Evolutionary conservation across 352 stramenopile species (phyloP), one percentile per base, ranked within the genome.

Genomic region (Saprolegnia diclina): DNA sequence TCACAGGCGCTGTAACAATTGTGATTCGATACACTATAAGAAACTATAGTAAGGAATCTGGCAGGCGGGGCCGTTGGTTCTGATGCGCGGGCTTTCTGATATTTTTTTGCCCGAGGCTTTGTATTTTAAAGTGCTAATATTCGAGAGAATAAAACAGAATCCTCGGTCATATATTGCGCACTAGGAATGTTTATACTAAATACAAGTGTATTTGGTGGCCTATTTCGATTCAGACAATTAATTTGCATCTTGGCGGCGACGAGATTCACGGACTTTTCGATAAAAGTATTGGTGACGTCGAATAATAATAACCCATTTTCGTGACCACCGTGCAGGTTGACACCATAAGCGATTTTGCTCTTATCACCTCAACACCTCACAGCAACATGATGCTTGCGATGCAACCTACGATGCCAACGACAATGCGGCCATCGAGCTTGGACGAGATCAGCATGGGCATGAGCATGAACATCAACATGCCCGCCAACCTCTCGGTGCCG

Each of bases 371-470:
- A 59, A 16, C 11, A 59, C 35, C 52, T 16, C 35, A 19, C 35
- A 16, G 24, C 52, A 54, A 29, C 3, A 59, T 59, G 52, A 59
- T 59, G 52, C 52, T 59, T n/a, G 52, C 52, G 35, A 59, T 59
- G 52, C 13, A 14, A 24, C 42, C 42, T n/a, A 11, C 42, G 42
- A 10, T 10, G 42, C 42, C 42, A n/a, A 48, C 13, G 3, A 48
- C 18, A 7, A 35, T 35, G 29, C 29, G 29, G 29, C 29, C 29
- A 35, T 35, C 29, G 29, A 35, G 29, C 29, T 5, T 35, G 2
- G 22, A 61, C n/a, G 26, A 61, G 10, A 4, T 61, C 26, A 42
- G 22, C 53, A 18, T 61, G 19, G 53, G 26, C 13, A 64, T 64
- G 40, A 64, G 37, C 26, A 48, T 66, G 57, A 19, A 11, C 1